phyloP scores from a whole-genome alignment of 169 alveolate species.

The Eimeria acervulina region DNA sequence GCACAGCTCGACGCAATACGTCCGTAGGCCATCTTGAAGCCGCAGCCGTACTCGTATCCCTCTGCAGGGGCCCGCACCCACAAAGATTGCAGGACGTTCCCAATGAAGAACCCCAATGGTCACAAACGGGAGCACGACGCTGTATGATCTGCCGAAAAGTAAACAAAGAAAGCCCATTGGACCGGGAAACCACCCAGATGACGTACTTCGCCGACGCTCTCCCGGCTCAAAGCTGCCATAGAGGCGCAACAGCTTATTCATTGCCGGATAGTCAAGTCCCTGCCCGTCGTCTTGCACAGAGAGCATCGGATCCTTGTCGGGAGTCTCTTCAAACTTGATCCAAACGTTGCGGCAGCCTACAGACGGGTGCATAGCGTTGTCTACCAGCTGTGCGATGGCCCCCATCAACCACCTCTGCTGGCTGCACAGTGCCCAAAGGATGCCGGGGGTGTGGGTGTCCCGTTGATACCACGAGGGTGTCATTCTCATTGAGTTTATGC shows the following conservation, averaged over 20 bases:
- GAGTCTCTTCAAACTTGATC: slow-evolving; percentile 78
- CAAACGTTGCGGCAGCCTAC: slow-evolving; percentile 82
- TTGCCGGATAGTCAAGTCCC: slow-evolving; percentile 84
- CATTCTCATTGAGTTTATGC: slow-evolving; percentile 80
- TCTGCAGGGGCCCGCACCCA: slow-evolving; percentile 25
- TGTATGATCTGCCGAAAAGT: not conserved
- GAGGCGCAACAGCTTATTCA: slow-evolving; percentile 81
- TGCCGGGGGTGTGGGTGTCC: slow-evolving; percentile 83
- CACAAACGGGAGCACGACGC: not conserved
- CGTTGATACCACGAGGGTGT: slow-evolving; percentile 81
- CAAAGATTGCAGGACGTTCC: not conserved
- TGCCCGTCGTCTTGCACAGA: slow-evolving; percentile 82
- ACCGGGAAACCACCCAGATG: not conserved
- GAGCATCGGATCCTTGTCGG: slow-evolving; percentile 83
- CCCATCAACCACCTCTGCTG: slow-evolving; percentile 83
- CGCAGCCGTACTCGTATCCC: slow-evolving; percentile 91
- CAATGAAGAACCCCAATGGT: no score
- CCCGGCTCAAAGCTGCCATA: slow-evolving; percentile 84
- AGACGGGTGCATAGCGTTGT: slow-evolving; percentile 81
- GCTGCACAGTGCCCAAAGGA: slow-evolving; percentile 83
- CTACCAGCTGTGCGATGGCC: slow-evolving; percentile 81
- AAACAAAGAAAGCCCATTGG: not conserved
- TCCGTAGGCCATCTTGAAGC: slow-evolving; percentile 94
- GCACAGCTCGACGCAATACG: slow-evolving; percentile 93
- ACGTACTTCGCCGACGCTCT: slow-evolving; percentile 80